These are phyloP conservation scores for Thermothelomyces thermophilus DNA, from an alignment of 2,329 filamentous ascomycete species.

Conservation along the genomic window DNA sequence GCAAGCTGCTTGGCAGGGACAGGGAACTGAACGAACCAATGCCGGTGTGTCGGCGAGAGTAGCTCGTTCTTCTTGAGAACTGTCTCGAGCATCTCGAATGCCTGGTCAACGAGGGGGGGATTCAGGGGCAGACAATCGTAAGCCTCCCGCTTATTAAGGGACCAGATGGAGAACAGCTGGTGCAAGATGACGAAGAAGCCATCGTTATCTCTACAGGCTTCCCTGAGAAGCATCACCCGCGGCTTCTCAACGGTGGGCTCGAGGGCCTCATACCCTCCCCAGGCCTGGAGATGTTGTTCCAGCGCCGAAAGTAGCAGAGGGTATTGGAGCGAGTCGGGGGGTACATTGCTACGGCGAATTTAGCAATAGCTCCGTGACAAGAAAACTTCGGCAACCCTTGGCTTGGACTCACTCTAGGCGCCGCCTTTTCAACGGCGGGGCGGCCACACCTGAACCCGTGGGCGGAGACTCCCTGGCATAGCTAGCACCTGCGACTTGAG, in stretches of 20 bases:
- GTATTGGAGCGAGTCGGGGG: background rate
- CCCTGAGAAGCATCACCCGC: constrained; percentile 47
- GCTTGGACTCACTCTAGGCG: constrained; percentile 19
- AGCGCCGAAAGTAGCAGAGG: constrained; percentile 6
- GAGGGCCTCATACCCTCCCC: constrained; percentile 24
- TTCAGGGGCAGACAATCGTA: constrained; percentile 32
- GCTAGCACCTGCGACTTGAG: background rate
- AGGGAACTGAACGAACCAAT: constrained; percentile 36
- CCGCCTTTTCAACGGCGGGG: constrained; percentile 16
- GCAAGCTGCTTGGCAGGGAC: constrained; percentile 15
- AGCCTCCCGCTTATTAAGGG: constrained; percentile 31
- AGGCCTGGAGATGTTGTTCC: constrained; percentile 7
- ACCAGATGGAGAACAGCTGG: constrained; percentile 57
- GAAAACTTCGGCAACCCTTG: no score
- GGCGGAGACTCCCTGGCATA: background rate
- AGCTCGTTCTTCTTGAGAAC: constrained; percentile 35
- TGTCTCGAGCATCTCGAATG: constrained; percentile 31
- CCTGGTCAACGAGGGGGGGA: constrained; percentile 27
- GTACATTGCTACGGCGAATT: background rate
- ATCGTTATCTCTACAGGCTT: constrained; percentile 52
- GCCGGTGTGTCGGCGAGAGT: constrained; percentile 26
- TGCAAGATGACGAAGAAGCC: constrained; percentile 59
- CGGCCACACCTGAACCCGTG: background rate
- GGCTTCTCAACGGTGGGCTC: constrained; percentile 34
- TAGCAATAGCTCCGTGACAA: no score